Percentiles rank a stretch among this genome's conserved stretches.
Evolutionary conservation across 2,329 filamentous ascomycete genomes (phyloP).

Genomic region (Pseudocercospora fijiensis): DNA sequence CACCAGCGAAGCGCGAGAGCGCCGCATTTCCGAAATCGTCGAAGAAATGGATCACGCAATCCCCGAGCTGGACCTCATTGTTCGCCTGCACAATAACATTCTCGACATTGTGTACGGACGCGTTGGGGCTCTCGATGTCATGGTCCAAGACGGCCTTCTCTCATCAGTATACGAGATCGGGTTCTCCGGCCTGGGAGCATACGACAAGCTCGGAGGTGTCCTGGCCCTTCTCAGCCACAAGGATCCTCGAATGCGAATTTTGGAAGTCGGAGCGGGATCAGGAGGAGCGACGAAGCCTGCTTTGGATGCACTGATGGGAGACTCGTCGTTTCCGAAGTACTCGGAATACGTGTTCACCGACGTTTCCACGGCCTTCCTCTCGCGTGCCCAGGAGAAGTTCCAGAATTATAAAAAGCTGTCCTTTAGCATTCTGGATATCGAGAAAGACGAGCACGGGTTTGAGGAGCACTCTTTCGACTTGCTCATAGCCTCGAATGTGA

Average conservation of each 20-base stretch:
- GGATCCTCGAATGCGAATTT: background rate
- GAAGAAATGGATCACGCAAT: background rate
- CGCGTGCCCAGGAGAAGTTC: background rate
- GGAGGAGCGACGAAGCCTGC: conserved; percentile 3
- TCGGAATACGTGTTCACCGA: background rate
- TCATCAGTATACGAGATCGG: background rate
- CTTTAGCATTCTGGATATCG: background rate
- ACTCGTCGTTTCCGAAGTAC: background rate
- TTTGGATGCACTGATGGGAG: background rate
- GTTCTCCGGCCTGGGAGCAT: background rate
- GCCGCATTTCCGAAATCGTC: background rate
- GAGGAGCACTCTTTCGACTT: background rate
- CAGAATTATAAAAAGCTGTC: background rate
- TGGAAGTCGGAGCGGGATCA: conserved; percentile 5
- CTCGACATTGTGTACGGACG: background rate
- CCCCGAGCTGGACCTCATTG: background rate
- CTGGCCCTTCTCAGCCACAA: background rate
- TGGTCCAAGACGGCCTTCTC: background rate
- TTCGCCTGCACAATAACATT: background rate
- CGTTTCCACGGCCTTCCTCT: background rate
- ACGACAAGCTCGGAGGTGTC: background rate
- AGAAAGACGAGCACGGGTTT: background rate
- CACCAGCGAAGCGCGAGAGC: background rate
- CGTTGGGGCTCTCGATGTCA: background rate
- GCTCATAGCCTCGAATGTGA: background rate